These are phyloP conservation scores for Kodamaea nitidulidarum DNA, from an alignment of 805 yeast genomes.

Conservation along the genomic window DNA sequence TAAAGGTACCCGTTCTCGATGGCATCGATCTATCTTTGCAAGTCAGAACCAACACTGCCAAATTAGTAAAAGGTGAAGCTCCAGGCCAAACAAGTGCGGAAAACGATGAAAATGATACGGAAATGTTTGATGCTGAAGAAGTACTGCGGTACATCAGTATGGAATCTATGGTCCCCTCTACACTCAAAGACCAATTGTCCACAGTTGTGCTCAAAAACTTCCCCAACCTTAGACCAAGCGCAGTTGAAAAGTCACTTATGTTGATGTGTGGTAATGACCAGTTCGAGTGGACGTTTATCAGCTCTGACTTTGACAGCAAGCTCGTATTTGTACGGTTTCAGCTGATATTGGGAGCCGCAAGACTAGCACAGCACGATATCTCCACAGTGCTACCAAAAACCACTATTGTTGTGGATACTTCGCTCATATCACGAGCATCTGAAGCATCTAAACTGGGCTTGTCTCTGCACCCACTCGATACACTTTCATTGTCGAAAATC, in stretches of 20 bases:
- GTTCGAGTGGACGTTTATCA: conserved; percentile 34
- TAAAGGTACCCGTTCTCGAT: conserved; percentile 6
- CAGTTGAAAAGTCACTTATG: conserved; percentile 31
- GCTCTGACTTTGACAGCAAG: conserved; percentile 30
- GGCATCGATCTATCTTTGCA: conserved; percentile 11
- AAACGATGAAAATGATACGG: conserved; percentile 1
- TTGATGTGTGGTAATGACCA: conserved; percentile 8
- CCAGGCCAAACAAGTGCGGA: not conserved
- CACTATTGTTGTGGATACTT: not conserved
- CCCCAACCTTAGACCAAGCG: conserved; percentile 24
- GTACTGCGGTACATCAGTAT: conserved; percentile 14
- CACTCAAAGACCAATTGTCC: conserved; percentile 29
- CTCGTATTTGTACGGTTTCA: conserved; percentile 31
- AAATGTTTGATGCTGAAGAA: not conserved
- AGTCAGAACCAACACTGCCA: conserved; percentile 9
- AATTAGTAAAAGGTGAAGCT: conserved; percentile 3
- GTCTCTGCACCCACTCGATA: not conserved
- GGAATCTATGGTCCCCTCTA: conserved; percentile 26
- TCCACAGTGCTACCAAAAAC: not conserved
- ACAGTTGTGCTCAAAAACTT: conserved; percentile 32
- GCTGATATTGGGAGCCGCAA: not conserved
- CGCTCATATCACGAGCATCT: not conserved
- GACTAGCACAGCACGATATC: not conserved
- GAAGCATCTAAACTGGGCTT: too few relatives aligned
- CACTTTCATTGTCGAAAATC: conserved; percentile 3